Base-by-base conservation (phyloP, 495 filamentous ascomycete genomes). In the Penicillium simplicissimum region DNA sequence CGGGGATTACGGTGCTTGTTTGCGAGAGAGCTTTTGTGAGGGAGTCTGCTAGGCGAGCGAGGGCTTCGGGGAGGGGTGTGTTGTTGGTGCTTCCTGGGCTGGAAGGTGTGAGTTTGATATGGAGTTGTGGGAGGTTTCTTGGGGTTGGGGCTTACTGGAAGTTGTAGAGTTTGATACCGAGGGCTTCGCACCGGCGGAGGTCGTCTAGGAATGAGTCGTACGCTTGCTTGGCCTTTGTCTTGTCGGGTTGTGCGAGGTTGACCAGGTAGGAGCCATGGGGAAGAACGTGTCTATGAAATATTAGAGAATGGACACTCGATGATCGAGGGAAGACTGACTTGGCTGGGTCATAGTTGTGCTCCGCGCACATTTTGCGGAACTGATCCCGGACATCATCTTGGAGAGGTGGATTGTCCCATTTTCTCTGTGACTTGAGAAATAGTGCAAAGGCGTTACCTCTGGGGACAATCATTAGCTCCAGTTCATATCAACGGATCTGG, bases 211-310 rank as follows among this genome's bases (percentile, higher is more conserved):
- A 98, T 48, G 86, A 83, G 47, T 81, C 80, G 69, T 96, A 97
- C 11, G 91, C 93, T 74, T 97, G 91, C n/a, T 86, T 83, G 19
- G 92, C 88, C 68, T 95, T 96, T 19, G 80, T 82, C 33, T 83
- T 73, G 66, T 97, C 92, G 15, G 83, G 78, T 69, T 96, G 90
- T 1, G 95, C 95, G 31, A 98, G 87, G 71, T 98, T 98, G 64
- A 98, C 91, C 13, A 98, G 87, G 71, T 98, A 98, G 3, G 91
- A 96, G 45, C 94, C 95, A 71, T 98, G 95, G 0, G 95, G 95
- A 2, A 98, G 81, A 53, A 93, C 79, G 67, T 91, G 87, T 75
- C 82, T 79, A 33, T 14, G n/a, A 25, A 23, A 13, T n/a, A 51
- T 54, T 61, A 51, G 58, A 38, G 34, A 34, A n/a, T 55, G 49